A percentile compares a stretch with the other conserved stretches of the same genome.
phyloP scores from a whole-genome alignment of 1,139 yeast genomes.

The Yamadazyma trypodendri region DNA sequence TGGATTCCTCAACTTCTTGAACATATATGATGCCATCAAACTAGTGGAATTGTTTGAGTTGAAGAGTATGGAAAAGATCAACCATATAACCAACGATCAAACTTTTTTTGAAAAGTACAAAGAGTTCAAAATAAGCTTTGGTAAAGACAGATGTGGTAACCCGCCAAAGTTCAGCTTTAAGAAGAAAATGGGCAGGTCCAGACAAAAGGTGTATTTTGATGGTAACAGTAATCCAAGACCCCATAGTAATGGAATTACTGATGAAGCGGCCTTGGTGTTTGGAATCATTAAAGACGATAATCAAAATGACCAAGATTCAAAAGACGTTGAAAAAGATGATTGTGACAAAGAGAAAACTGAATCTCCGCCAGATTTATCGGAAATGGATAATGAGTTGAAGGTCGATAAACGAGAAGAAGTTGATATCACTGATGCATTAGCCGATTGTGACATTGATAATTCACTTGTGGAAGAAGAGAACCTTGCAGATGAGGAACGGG shows the following conservation, averaged over 20 bases:
- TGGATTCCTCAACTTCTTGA: constrained; percentile 45
- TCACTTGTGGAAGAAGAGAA: constrained; percentile 14
- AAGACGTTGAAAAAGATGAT: neutral
- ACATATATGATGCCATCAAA: constrained; percentile 38
- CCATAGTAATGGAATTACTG: constrained; percentile 22
- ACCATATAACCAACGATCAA: constrained; percentile 22
- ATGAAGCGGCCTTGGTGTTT: constrained; percentile 48
- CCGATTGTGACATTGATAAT: constrained; percentile 13
- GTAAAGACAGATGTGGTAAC: constrained; percentile 49
- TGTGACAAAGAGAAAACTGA: neutral
- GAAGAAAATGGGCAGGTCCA: constrained; percentile 24
- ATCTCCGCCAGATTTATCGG: neutral
- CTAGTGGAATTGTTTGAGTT: constrained; percentile 35
- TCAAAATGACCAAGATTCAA: constrained; percentile 2
- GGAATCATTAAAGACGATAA: constrained; percentile 37
- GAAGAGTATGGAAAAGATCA: constrained; percentile 19
- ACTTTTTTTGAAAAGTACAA: constrained; percentile 40
- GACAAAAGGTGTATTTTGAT: constrained; percentile 18
- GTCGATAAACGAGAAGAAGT: neutral
- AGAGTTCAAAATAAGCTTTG: constrained; percentile 43
- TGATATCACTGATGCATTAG: constrained; percentile 1
- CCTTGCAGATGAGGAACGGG: constrained; percentile 17
- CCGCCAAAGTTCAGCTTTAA: constrained; percentile 46
- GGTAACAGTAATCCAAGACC: constrained; percentile 2
- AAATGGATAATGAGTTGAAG: neutral